Percentiles rank a stretch among this genome's conserved stretches.
These are phyloP conservation scores for Coccomyxa sp. DNA, from an alignment of 139 green algal species.

Conservation along the genomic window DNA sequence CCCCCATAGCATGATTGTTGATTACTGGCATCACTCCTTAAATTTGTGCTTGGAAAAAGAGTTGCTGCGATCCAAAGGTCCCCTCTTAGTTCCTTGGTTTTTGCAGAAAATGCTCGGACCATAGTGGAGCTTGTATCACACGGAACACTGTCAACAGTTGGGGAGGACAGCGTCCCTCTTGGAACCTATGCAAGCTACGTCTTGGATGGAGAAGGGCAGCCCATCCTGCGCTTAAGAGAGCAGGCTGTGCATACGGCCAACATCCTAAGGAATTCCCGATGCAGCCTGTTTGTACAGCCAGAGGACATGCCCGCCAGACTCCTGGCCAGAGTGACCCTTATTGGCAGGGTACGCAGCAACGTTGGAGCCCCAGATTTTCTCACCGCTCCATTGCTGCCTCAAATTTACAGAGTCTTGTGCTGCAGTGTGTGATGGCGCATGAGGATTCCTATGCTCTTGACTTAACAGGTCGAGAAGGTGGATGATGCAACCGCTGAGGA, in stretches of 20 bases:
- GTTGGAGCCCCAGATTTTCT: not conserved
- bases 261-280: conserved; percentile 46
- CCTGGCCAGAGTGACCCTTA: conserved; percentile 69
- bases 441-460: not conserved
- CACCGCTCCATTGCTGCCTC: not conserved
- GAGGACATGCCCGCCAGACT: conserved; percentile 56
- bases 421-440: not conserved
- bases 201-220: conserved; percentile 59
- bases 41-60: no score
- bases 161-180: conserved; percentile 53
- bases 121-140: conserved; percentile 62
- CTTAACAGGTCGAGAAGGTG: conserved; percentile 13
- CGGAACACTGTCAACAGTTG: conserved; percentile 70
- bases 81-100: not conserved
- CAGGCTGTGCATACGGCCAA: conserved; percentile 71
- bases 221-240: conserved; percentile 61
- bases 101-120: conserved; percentile 70
- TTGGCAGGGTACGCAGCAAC: conserved; percentile 43
- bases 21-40: no score
- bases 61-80: no score
- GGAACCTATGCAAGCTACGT: conserved; percentile 77
- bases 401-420: not conserved
- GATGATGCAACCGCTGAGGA: conserved; percentile 15
- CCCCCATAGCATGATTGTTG: no score
- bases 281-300: conserved; percentile 81